Evolutionary conservation across 495 filamentous ascomycete species (phyloP).

Genomic region (Glarea lozoyensis): DNA sequence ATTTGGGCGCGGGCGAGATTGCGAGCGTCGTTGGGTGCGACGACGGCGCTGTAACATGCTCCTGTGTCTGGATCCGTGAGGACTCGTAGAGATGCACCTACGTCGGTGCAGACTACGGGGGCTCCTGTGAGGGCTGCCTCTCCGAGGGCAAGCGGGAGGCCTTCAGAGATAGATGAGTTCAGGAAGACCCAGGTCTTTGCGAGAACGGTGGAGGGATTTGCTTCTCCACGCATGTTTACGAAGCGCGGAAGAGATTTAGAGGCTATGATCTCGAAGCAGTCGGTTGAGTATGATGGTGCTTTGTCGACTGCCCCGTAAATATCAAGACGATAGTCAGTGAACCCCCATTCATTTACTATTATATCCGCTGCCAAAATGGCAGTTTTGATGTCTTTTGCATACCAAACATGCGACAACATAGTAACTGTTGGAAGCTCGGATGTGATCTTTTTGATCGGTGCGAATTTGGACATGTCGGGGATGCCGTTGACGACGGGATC

Average conservation of each 20-base stretch:
- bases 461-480: slow-evolving; percentile 54
- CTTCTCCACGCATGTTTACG: slow-evolving; percentile 15
- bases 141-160: slow-evolving; percentile 55
- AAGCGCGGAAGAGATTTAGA: slow-evolving; percentile 43
- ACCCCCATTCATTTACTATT: slow-evolving; percentile 59
- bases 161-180: slow-evolving; percentile 59
- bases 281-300: slow-evolving; percentile 48
- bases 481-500: slow-evolving; percentile 64
- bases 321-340: slow-evolving; percentile 52
- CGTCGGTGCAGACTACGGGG: slow-evolving; percentile 56
- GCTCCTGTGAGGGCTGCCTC: slow-evolving; percentile 57
- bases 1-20: slow-evolving; percentile 54
- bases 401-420: slow-evolving; percentile 58
- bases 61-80: slow-evolving; percentile 52
- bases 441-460: slow-evolving; percentile 49
- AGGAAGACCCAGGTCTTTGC: slow-evolving; percentile 47
- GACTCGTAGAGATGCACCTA: slow-evolving; percentile 53
- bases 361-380: slow-evolving; percentile 55
- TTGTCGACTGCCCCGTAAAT: slow-evolving; percentile 57
- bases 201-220: slow-evolving; percentile 1
- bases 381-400: slow-evolving; percentile 56
- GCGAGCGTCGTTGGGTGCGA: slow-evolving; percentile 53
- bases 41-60: slow-evolving; percentile 50
- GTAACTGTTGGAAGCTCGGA: slow-evolving; percentile 50
- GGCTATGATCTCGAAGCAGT: slow-evolving; percentile 54